Conservation (phyloP, 257 asterid species). For the Forsythia viridissima region DNA sequence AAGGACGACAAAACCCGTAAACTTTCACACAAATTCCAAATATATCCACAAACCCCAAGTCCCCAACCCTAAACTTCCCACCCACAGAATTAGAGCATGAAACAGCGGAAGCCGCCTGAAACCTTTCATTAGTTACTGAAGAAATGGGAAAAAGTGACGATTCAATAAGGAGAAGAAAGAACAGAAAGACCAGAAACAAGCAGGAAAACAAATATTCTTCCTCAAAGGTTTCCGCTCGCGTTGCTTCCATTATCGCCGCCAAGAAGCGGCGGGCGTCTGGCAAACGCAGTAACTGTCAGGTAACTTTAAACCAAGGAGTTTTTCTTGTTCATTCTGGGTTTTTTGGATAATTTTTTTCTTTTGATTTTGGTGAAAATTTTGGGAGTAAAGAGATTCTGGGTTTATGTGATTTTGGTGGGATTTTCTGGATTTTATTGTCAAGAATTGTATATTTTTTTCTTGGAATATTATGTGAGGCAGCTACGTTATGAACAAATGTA, state of each 20-base stretch:
- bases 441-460: background rate
- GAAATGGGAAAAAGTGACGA: slow-evolving; percentile 48
- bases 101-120: slow-evolving; percentile 25
- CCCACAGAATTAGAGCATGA: background rate
- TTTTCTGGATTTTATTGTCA: background rate
- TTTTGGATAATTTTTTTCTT: background rate
- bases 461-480: background rate
- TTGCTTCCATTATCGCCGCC: slow-evolving; percentile 51
- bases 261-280: slow-evolving; percentile 51
- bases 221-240: slow-evolving; percentile 35
- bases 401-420: background rate
- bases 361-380: background rate
- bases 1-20: slow-evolving; percentile 8
- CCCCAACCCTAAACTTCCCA: background rate
- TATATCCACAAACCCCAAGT: slow-evolving; percentile 16
- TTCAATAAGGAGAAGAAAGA: slow-evolving; percentile 41
- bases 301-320: background rate
- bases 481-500: background rate
- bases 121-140: background rate
- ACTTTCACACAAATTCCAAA: background rate
- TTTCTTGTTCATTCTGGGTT: background rate
- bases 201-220: slow-evolving; percentile 18
- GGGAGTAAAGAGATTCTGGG: background rate
- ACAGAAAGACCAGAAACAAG: slow-evolving; percentile 32
- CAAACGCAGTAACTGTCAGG: slow-evolving; percentile 57